Evolutionary conservation across 306 rosid species (phyloP), one percentile per base, ranked within the genome.

Genomic region (Dryas drummondii): DNA sequence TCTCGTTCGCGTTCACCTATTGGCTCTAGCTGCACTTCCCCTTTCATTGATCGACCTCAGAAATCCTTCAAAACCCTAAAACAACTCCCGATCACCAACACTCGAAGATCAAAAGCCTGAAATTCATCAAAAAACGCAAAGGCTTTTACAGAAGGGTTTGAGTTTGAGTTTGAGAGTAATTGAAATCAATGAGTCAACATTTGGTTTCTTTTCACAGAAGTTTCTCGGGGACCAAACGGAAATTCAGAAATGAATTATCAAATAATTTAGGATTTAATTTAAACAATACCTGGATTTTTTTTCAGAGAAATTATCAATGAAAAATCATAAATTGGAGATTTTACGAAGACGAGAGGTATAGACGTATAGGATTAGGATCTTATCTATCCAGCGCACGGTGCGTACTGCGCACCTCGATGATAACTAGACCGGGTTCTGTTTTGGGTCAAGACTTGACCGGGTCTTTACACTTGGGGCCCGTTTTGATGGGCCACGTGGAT

Each of bases 1-100:
- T 71, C 84, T 74, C 84, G 93, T 58, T 53, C 87, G 79, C 82
- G 86, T 47, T 46, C 54, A 82, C 78, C 74, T 47, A 82, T 72
- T 66, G 96, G 84, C 63, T 84, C 92, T 65, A 96, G 93, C 84
- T 96, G 97, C 26, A 96, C 97, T 82, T 96, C 99, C 76, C 93
- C 86, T 66, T 84, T 80, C 99, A 96, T 93, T 64, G 89, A 60
- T 70, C 73, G n/a, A 4, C 69, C 63, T 47, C 82, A 67, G 9
- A 14, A 66, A 71, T 47, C 77, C 73, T 58, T 49, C 61, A 57
- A 80, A 83, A 78, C 80, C 88, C 90, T 85, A 80, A 51, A 72
- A 79, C 58, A 62, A 57, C 65, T 51, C 52, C 78, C 79, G 44
- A 62, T 19, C 73, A 75, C 78, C 75, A 15, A 70, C 46, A 27